Evolutionary conservation across 352 stramenopile species (phyloP), one percentile per base, ranked within the genome.

Genomic region (Plasmopara halstedii): DNA sequence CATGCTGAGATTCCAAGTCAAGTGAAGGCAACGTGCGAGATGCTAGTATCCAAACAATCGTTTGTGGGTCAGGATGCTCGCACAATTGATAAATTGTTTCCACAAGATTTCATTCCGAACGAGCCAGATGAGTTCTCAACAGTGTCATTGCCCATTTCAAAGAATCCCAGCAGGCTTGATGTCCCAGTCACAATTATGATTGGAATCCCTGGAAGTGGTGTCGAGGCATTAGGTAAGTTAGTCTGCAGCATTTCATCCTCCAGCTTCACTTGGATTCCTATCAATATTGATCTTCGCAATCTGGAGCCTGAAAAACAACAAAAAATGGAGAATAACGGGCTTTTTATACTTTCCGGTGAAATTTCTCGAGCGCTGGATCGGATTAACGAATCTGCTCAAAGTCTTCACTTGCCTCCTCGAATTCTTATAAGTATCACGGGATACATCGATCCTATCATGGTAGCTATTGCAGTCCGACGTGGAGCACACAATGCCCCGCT

Each of bases 131-230:
- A 54, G 15, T 47, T 42, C 2, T 74, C 67, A 0, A 71, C 67
- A 0, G 50, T 85, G 0, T 41, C 58, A 15, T 78, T 69, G 22
- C 66, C 62, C 7, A 71, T 53, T 20, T 42, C 39, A 4, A 25
- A 50, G 1, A 56, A 73, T 19, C 17, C 53, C 6, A 55, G 27
- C 14, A 73, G 66, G 46, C 40, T 71, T 1, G 59, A 57, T 13
- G 46, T 88, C 1, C 71, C 78, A 1, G 45, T 90, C 44, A 85
- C 75, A 1, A 41, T 81, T 9, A 59, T 84, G 34, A 4, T 90
- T 5, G 78, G 78, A 0, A 66, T 90, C 10, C 78, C 78, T n/a
- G 75, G 78, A 33, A 90, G 78, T 54, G 64, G 66, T 2, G 63
- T 55, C 0, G 17, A 44, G 4, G 34, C 33, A 8, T 72, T 88